Evolutionary conservation across 2,329 filamentous ascomycete genomes (phyloP), one percentile per base, ranked within the genome.

Genomic region (Fusarium nelsonii): DNA sequence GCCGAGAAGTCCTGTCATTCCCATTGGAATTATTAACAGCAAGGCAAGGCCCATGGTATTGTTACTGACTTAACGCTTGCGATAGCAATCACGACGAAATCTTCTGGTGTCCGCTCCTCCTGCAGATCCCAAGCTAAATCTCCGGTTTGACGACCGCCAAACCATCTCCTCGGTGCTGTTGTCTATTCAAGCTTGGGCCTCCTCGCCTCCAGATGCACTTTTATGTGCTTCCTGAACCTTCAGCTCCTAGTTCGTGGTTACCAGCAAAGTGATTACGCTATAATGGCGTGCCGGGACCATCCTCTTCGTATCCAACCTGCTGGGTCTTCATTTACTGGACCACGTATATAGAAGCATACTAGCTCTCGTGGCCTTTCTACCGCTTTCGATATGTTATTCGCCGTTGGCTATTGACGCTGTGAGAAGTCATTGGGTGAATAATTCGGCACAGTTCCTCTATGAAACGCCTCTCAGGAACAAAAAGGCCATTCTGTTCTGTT

Each of bases 201-300:
- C n/a, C 37, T 36, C 18, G 20, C 15, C 40, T 23, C 48, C 48
- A 56, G 23, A 41, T 23, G 41, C 36, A 23, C 36, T 53, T 44
- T 56, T 55, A 52, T 46, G 15, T 23, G 34, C 58, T 39, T 32
- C 28, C 18, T 52, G 39, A 34, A 33, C 40, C 48, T 65, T 40
- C 55, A 55, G 44, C 37, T 32, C 37, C 53, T 53, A 56, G 44
- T 33, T 57, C 49, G 46, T 49, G 34, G 41, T 58, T 62, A 60
- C 69, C 69, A 72, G 59, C 18, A 53, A 49, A 55, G 48, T 51
- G 69, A 70, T 8, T 59, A 61, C 64, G 63, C 65, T 72, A 66
- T 65, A 66, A 67, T 70, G 64, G 69, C 64, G 64, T 64, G 39
- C 46, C 71, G 69, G 64, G 71, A 69, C 61, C 66, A 57, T 65